Percentiles rank a stretch among this genome's conserved stretches.
phyloP scores from a whole-genome alignment of 1,139 yeast genomes.

The Yamadazyma friedrichii region DNA sequence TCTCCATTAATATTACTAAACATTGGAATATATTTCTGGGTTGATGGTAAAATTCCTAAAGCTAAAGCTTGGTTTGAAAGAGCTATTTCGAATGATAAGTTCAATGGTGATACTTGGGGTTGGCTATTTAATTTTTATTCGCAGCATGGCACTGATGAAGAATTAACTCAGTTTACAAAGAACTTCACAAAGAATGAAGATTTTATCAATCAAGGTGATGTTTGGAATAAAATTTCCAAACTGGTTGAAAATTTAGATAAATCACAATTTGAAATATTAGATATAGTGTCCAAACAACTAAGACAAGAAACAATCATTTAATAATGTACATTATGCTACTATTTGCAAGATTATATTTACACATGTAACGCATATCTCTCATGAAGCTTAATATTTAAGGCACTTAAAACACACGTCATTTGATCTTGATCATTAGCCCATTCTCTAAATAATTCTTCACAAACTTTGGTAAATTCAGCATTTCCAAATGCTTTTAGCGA shows the following conservation, averaged over 20 bases:
- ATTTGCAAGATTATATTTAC: neutral
- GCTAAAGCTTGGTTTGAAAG: conserved; percentile 78
- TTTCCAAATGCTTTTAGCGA: conserved; percentile 42
- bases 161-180: conserved; percentile 17
- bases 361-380: conserved; percentile 26
- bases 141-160: conserved; percentile 24
- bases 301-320: conserved; percentile 6
- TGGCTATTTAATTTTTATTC: conserved; percentile 52
- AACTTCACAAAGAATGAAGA: conserved; percentile 30
- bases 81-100: conserved; percentile 51
- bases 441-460: conserved; percentile 56
- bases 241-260: conserved; percentile 39
- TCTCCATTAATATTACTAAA: conserved; percentile 56
- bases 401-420: conserved; percentile 78
- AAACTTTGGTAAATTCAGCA: conserved; percentile 45
- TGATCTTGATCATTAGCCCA: conserved; percentile 74
- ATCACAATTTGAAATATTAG: conserved; percentile 35
- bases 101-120: conserved; percentile 77
- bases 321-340: conserved; percentile 4
- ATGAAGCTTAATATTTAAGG: conserved; percentile 66
- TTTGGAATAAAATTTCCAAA: conserved; percentile 55
- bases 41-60: conserved; percentile 60
- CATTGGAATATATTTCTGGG: conserved; percentile 71
- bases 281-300: conserved; percentile 20
- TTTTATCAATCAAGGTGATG: conserved; percentile 57